Evolutionary conservation across 225 moss, liverwort and hornwort genomes (phyloP).

Genomic region (Pleurozium schreberi): DNA sequence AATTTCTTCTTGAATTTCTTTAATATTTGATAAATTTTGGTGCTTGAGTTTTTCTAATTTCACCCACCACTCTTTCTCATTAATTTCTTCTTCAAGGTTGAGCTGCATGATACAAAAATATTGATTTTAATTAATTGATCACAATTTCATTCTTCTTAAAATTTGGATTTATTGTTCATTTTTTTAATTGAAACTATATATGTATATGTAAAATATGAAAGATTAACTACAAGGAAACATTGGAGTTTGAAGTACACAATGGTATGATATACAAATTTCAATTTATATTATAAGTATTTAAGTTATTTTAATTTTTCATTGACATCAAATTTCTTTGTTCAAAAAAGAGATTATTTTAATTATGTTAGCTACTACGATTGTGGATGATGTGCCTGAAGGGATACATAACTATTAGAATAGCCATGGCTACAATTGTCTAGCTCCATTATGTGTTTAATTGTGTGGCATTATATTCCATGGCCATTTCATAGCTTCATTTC

Average conservation of each 20-base stretch:
- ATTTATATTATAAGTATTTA: no score
- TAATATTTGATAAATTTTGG: background rate
- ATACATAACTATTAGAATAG: background rate
- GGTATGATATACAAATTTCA: background rate
- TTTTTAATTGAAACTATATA: no score
- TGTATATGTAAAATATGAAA: no score
- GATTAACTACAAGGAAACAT: background rate
- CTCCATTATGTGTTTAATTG: no score
- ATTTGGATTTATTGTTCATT: background rate
- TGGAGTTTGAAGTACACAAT: background rate
- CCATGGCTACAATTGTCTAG: background rate
- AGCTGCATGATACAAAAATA: background rate
- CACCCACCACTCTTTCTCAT: constrained; percentile 77
- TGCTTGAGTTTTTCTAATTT: constrained; percentile 44
- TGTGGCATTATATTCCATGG: background rate
- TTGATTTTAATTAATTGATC: background rate
- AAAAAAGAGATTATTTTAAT: no score
- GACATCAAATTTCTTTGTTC: background rate
- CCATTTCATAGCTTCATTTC: background rate
- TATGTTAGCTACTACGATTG: background rate
- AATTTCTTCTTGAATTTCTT: constrained; percentile 52
- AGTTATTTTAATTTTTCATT: background rate
- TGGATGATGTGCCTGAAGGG: background rate
- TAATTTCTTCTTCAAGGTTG: constrained; percentile 17
- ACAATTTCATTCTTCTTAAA: background rate